These are phyloP conservation scores for Trichoderma pleuroti DNA, from an alignment of 2,329 filamentous ascomycete species.

Conservation along the genomic window DNA sequence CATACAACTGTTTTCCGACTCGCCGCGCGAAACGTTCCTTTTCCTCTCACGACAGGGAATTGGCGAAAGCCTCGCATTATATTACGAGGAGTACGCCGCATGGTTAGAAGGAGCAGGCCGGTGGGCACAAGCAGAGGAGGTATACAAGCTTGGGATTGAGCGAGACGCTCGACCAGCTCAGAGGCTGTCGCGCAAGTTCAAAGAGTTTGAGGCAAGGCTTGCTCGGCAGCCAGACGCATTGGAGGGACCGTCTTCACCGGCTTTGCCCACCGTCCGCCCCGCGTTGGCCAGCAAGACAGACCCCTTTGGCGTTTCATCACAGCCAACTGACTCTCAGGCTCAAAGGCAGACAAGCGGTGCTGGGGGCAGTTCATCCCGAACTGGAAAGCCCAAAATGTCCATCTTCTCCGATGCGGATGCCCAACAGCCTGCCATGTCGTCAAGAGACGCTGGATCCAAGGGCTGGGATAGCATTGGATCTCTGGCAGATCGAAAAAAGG, in stretches of 20 bases:
- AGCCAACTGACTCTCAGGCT: constrained; percentile 63
- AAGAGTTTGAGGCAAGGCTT: constrained; percentile 79
- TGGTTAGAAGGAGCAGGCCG: constrained; percentile 83
- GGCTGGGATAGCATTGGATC: constrained; percentile 94
- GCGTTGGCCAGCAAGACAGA: constrained; percentile 83
- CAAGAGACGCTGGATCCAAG: constrained; percentile 53
- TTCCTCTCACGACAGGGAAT: constrained; percentile 87
- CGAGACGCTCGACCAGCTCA: constrained; percentile 79
- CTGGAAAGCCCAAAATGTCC: constrained; percentile 74
- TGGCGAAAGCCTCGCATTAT: constrained; percentile 81
- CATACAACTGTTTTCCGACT: constrained; percentile 86
- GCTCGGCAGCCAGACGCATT: constrained; percentile 60
- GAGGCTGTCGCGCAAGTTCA: constrained; percentile 81
- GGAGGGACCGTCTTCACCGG: constrained; percentile 77
- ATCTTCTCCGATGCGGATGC: constrained; percentile 82
- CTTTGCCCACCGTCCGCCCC: constrained; percentile 75
- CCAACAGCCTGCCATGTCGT: constrained; percentile 53
- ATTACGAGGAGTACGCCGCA: constrained; percentile 93
- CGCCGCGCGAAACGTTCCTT: constrained; percentile 88
- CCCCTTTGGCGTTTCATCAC: constrained; percentile 64
- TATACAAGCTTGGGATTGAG: constrained; percentile 87
- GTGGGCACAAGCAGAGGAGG: constrained; percentile 89
- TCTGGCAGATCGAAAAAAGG: constrained; percentile 84
- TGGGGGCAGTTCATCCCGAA: constrained; percentile 54
- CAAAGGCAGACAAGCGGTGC: constrained; percentile 48